Evolutionary conservation across 2,329 filamentous ascomycete species (phyloP).

Genomic region (Lasiodiplodia gonubiensis): DNA sequence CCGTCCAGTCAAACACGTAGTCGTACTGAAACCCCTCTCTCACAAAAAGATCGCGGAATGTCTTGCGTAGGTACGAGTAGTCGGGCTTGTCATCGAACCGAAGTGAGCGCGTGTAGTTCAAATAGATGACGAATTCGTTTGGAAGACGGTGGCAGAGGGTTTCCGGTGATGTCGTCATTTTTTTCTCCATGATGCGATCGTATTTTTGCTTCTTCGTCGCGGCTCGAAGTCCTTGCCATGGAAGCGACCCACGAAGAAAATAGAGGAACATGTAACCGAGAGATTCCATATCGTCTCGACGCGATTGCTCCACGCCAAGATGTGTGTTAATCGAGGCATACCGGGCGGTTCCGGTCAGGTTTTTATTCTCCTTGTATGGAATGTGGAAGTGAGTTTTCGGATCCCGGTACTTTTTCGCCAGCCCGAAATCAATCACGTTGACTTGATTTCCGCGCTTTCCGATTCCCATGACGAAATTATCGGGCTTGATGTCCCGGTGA

Average conservation of each 20-base stretch:
- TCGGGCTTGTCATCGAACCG: slow-evolving; percentile 99
- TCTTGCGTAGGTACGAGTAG: slow-evolving; percentile 99
- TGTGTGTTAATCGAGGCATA: slow-evolving; percentile 99
- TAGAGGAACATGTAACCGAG: slow-evolving; percentile 99
- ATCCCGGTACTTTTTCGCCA: slow-evolving; percentile 99
- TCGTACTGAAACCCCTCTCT: slow-evolving; percentile 99
- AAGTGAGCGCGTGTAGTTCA: slow-evolving; percentile 98
- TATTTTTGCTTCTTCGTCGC: slow-evolving; percentile 99
- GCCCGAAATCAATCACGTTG: slow-evolving; percentile 98
- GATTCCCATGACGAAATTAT: slow-evolving; percentile 99
- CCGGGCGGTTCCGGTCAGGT: slow-evolving; percentile 96
- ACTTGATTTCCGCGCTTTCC: slow-evolving; percentile 99
- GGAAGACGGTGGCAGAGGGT: slow-evolving; percentile 98
- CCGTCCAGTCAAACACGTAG: slow-evolving; percentile 99
- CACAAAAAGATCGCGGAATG: slow-evolving; percentile 99
- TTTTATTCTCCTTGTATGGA: slow-evolving; percentile 99
- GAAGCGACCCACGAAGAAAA: slow-evolving; percentile 98
- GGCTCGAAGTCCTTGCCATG: slow-evolving; percentile 98
- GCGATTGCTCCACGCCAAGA: slow-evolving; percentile 96
- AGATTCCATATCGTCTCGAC: slow-evolving; percentile 99
- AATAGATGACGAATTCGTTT: slow-evolving; percentile 99
- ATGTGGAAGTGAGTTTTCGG: slow-evolving; percentile 99
- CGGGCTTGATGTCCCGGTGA: slow-evolving; percentile 99
- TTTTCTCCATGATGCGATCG: slow-evolving; percentile 99
- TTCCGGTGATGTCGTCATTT: slow-evolving; percentile 99